Evolutionary conservation across 23 red algal species (phyloP), one percentile per base, ranked within the genome.

Genomic region (Gracilaria domingensis): DNA sequence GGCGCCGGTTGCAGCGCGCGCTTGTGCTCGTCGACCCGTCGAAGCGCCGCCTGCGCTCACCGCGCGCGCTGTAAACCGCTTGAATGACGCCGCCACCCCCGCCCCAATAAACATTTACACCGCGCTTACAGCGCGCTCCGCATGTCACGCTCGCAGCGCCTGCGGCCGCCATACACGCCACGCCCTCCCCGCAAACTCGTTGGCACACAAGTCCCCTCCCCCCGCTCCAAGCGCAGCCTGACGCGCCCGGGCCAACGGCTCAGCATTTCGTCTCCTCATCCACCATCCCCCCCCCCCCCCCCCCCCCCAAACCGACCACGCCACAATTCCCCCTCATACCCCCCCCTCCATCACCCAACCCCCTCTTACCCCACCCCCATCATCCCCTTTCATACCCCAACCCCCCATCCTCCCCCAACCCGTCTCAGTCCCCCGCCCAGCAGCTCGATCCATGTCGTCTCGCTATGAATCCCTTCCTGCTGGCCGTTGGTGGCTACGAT

Each of bases 401-500:
- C n/a, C n/a, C n/a, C n/a, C n/a, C n/a, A n/a, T 36, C 29, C 57
- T 73, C 37, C 62, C 83, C 48, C 36, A 35, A 1, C 17, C 69
- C 59, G 8, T 61, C 34, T 33, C 39, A 35, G 21, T 30, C 23
- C 72, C 23, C 33, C 79, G 33, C 64, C 32, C 82, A 59, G 59
- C 38, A n/a, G 51, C n/a, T 69, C 58, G 81, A 85, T 85, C 81
- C 81, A 65, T 69, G 66, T 69, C 70, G 42, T 38, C 33, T 88
- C 53, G 66, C 49, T 48, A 79, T 80, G 56, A 81, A 57, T 74
- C 76, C 39, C 24, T 80, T 80, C 75, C 72, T 91, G 12, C 75
- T 91, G 34, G 87, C 76, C 56, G 74, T 74, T 14, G 87, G 87
- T 38, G 73, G 75, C 38, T 91, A 91, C 76, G 87, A 91, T 53